phyloP scores from a whole-genome alignment of 805 yeast species.

The Candida taoyuanica region DNA sequence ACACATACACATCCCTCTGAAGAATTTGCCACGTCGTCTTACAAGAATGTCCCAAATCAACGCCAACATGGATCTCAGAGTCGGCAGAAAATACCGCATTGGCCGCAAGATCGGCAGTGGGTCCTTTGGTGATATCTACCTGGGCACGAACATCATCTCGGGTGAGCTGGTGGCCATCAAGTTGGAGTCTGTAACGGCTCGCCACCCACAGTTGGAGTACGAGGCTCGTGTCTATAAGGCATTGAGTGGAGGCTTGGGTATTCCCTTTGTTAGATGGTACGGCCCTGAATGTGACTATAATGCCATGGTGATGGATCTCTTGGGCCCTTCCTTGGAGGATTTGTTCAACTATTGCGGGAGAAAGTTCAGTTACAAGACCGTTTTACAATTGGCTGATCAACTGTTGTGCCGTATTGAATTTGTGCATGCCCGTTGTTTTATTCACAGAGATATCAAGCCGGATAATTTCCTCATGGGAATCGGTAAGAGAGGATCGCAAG shows the following conservation, averaged over 20 bases:
- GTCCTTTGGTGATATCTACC: constrained; percentile 94
- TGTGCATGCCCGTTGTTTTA: constrained; percentile 93
- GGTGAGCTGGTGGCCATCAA: constrained; percentile 98
- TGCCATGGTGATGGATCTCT: constrained; percentile 92
- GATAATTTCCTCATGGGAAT: constrained; percentile 90
- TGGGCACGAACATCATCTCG: constrained; percentile 86
- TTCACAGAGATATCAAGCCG: constrained; percentile 94
- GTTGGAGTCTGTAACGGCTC: constrained; percentile 81
- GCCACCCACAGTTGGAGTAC: constrained; percentile 95
- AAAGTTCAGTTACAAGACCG: constrained; percentile 90
- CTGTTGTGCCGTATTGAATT: constrained; percentile 90
- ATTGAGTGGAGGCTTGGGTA: constrained; percentile 93
- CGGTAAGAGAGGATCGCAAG: constrained; percentile 90
- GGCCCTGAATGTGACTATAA: constrained; percentile 96
- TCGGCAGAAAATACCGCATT: constrained; percentile 89
- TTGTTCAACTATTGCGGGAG: constrained; percentile 94
- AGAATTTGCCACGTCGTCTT: constrained; percentile 2
- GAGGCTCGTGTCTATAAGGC: constrained; percentile 96
- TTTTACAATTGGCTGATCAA: constrained; percentile 88
- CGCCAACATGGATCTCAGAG: constrained; percentile 62
- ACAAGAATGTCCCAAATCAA: constrained; percentile 7
- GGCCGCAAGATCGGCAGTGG: constrained; percentile 97
- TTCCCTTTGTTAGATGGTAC: constrained; percentile 94
- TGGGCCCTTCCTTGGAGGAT: constrained; percentile 95
- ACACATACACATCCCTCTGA: too few relatives aligned